phyloP scores from a whole-genome alignment of 345 rosid species.

The Eutrema heterophyllum region DNA sequence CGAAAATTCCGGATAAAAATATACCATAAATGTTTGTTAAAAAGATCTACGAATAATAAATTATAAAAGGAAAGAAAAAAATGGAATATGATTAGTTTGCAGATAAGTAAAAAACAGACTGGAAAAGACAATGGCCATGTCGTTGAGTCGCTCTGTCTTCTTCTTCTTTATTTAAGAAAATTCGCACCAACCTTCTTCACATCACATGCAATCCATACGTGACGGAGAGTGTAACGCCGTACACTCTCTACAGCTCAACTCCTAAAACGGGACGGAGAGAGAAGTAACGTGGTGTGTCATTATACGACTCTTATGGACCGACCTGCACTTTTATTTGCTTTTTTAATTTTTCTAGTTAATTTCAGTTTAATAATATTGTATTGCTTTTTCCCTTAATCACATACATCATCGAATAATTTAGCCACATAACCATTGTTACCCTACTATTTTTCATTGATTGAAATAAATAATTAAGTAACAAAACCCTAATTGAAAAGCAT shows the following conservation, averaged over 20 bases:
- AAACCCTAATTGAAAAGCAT: background rate
- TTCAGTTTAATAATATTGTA: background rate
- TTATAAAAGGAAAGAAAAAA: background rate
- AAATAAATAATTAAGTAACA: background rate
- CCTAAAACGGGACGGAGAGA: background rate
- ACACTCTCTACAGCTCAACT: background rate
- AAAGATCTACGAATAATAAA: background rate
- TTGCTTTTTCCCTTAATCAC: background rate
- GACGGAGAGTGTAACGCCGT: background rate
- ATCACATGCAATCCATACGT: constrained; percentile 6
- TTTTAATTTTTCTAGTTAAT: background rate
- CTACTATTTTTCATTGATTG: background rate
- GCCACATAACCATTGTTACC: background rate
- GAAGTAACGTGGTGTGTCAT: background rate
- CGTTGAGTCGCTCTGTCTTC: constrained; percentile 6
- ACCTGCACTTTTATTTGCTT: background rate
- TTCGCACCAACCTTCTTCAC: constrained; percentile 1
- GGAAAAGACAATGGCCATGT: constrained; percentile 30
- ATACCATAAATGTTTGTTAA: background rate
- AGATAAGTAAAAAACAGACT: constrained; percentile 17
- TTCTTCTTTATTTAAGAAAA: background rate
- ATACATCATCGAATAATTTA: background rate
- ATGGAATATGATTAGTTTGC: background rate
- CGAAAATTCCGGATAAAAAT: background rate
- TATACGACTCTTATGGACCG: background rate